Evolutionary conservation across 2,329 filamentous ascomycete species (phyloP).

Genomic region (Acephala macrosclerotiorum): DNA sequence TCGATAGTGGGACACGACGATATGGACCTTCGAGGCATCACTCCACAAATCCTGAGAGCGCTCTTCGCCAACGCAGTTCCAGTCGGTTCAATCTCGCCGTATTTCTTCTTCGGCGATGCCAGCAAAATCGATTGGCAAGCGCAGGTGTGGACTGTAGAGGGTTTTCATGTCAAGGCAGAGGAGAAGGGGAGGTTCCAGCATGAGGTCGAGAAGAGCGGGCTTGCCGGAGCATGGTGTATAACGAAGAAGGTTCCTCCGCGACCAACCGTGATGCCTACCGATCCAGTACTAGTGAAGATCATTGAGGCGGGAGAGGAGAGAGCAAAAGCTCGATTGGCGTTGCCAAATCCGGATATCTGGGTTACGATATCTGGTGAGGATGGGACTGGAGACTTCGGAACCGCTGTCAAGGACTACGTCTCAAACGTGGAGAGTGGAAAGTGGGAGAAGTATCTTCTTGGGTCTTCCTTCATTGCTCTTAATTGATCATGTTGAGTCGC

Average conservation of each 20-base stretch:
- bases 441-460: slow-evolving; percentile 10
- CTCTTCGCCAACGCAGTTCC: not conserved
- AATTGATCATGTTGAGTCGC: too few relatives aligned
- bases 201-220: not conserved
- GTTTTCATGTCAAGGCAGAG: not conserved
- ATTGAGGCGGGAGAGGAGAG: not conserved
- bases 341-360: slow-evolving; percentile 4
- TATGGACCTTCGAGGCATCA: slow-evolving; percentile 1
- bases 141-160: not conserved
- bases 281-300: not conserved
- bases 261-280: slow-evolving; percentile 6
- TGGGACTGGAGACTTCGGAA: not conserved
- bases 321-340: not conserved
- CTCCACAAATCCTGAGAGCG: not conserved
- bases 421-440: not conserved
- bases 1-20: not conserved
- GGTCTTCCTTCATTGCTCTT: not conserved
- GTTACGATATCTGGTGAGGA: not conserved
- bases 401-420: not conserved
- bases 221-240: slow-evolving; percentile 6
- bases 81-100: not conserved
- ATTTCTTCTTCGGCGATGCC: not conserved
- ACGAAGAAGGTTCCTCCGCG: not conserved
- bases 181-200: slow-evolving; percentile 2
- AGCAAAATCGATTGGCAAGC: not conserved